A percentile compares a stretch with the other conserved stretches of the same genome.
These are phyloP conservation scores for Colletotrichum sp. DNA, from an alignment of 2,329 filamentous ascomycete genomes.

Conservation along the genomic window DNA sequence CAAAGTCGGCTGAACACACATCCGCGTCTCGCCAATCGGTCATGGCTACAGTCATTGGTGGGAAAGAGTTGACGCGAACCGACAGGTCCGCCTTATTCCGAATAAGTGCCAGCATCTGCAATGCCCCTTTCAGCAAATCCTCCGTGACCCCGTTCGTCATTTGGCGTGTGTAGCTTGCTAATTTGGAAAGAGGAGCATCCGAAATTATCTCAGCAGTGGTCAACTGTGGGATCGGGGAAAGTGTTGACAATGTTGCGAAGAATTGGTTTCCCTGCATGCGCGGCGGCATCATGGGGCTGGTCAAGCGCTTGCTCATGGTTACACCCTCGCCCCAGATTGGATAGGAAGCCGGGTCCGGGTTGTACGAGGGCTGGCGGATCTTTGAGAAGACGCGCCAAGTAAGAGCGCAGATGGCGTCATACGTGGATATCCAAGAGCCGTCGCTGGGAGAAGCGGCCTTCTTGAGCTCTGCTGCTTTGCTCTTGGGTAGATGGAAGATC, in stretches of 20 bases:
- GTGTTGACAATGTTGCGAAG: conserved; percentile 28
- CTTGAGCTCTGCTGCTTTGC: conserved; percentile 45
- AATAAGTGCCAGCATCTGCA: conserved; percentile 35
- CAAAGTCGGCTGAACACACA: conserved; percentile 35
- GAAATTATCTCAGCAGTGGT: conserved; percentile 38
- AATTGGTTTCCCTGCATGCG: conserved; percentile 42
- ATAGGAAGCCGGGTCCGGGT: conserved; percentile 29
- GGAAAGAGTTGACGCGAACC: conserved; percentile 36
- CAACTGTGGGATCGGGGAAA: conserved; percentile 28
- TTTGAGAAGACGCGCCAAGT: conserved; percentile 43
- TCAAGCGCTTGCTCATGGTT: conserved; percentile 42
- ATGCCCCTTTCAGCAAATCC: conserved; percentile 30
- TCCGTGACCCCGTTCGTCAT: conserved; percentile 39
- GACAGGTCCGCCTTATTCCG: conserved; percentile 40
- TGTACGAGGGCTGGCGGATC: conserved; percentile 37
- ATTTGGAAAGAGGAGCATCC: conserved; percentile 34
- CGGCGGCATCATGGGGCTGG: conserved; percentile 31
- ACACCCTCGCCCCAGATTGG: conserved; percentile 40
- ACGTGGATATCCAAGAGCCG: conserved; percentile 47
- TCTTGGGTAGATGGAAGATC: conserved; percentile 47
- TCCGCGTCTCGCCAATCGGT: conserved; percentile 40
- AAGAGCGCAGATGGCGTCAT: conserved; percentile 45
- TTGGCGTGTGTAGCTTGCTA: conserved; percentile 40
- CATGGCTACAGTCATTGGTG: conserved; percentile 37
- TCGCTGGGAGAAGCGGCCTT: conserved; percentile 34